Conservation (phyloP, 768 basidiomycete genomes). For the Boletus rubescentipes region DNA sequence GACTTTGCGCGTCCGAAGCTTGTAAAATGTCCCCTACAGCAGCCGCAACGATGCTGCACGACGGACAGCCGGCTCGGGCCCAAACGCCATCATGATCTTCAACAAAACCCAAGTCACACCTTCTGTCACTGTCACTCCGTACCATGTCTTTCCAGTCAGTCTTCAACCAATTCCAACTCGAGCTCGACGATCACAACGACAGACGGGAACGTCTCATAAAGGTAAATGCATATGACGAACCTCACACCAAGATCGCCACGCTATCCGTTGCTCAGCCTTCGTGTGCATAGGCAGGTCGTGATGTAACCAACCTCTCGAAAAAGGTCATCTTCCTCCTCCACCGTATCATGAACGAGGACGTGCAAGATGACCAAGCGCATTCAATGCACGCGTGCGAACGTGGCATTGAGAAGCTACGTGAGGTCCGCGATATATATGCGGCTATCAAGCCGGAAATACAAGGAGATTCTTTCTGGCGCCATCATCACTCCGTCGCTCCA, state of each 20-base stretch:
- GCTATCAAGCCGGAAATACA: conserved; percentile 58
- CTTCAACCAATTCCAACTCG: conserved; percentile 65
- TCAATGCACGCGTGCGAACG: conserved; percentile 47
- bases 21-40: conserved; percentile 34
- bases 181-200: conserved; percentile 84
- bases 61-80: conserved; percentile 45
- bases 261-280: conserved; percentile 1
- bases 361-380: conserved; percentile 22
- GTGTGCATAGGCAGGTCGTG: conserved; percentile 64
- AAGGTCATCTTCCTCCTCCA: conserved; percentile 93
- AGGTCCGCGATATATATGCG: conserved; percentile 66
- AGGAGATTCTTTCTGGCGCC: conserved; percentile 75
- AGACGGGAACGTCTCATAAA: conserved; percentile 90
- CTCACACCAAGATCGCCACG: conserved; percentile 1
- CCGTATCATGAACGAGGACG: conserved; percentile 55
- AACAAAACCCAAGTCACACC: neutral
- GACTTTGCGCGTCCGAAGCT: conserved; percentile 47
- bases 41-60: conserved; percentile 67
- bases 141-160: conserved; percentile 17
- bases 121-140: neutral
- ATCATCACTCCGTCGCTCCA: conserved; percentile 70
- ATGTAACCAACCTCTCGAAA: conserved; percentile 89
- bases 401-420: conserved; percentile 59
- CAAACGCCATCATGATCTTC: too few relatives aligned
- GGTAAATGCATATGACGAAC: conserved; percentile 38